Evolutionary conservation across 1,284 basidiomycete species (phyloP), one percentile per base, ranked within the genome.

Genomic region (Boletus sp.): DNA sequence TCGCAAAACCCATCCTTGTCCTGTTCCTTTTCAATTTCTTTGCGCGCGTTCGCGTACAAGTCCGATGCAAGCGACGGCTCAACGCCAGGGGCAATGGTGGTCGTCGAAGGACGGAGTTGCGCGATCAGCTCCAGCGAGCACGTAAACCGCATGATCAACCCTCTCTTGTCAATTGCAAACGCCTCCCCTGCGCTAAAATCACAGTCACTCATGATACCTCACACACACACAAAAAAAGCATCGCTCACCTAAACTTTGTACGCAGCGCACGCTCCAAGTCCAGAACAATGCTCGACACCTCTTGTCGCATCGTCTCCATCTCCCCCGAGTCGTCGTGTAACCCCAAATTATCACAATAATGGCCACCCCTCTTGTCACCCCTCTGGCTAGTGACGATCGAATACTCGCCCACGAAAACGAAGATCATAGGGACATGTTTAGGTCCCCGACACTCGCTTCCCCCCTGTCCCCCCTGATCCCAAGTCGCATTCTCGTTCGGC

Each of bases 351-450:
- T 27, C 32, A 3, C 4, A 19, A 5, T n/a, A 33, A 3, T 8
- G 26, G 16, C 61, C 60, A 14, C 16, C 61, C 61, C 12, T 69
- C 17, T 42, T 30, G 25, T 69, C 69, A 44, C 74, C 72, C 22
- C 66, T 51, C 8, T 67, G 67, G 12, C 66, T 60, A 0, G 72
- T 71, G 17, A 80, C 72, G 25, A 74, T 60, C 6, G 78, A 76
- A 59, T 72, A 81, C 60, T 82, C 79, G 16, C 78, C 80, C 35
- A 73, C 72, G 51, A 82, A 81, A 10, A 59, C 58, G 57, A 82
- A 81, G 30, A 60, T 19, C 51, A 61, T 56, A 5, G 59, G 58
- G 5, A 45, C 8, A 0, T 33, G 12, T 8, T 23, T 10, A 14
- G 29, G 30, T 16, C 33, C 36, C 41, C 40, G 38, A 14, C 23